Evolutionary conservation across 2,329 filamentous ascomycete genomes (phyloP), one percentile per base, ranked within the genome.

Genomic region (Pseudohalonectria lignicola): DNA sequence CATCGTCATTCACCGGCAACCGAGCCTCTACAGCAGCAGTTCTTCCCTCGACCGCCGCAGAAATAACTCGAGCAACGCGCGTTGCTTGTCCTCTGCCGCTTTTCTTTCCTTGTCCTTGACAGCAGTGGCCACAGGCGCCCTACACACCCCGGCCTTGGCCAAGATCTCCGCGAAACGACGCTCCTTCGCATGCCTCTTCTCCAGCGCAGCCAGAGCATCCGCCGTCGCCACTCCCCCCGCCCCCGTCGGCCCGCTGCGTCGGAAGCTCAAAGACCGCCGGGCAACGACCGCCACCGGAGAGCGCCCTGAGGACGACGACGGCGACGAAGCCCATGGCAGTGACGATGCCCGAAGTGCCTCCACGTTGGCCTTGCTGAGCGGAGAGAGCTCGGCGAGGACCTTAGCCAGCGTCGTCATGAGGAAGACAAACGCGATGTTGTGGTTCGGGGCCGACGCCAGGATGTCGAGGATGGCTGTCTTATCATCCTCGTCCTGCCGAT

Each of bases 391-490:
- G 1, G 61, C 54, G 2, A 67, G 61, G 2, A 74, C 60, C 4
- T 67, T 64, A 2, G 67, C 61, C 1, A 95, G 67, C 59, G 87
- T 88, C 8, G 84, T 79, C 0, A 82, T 86, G 13, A 95, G 63
- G 46, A 95, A 87, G 2, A 94, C 83, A 51, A 95, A 94, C 0
- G 83, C 82, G 39, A 94, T 88, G 53, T 86, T 92, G 59, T 94
- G 82, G 36, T 81, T 80, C 0, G 86, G 83, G 0, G 76, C 71
- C 2, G 72, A 65, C 0, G 81, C 73, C 2, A 95, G 69, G 2
- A 81, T 71, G 47, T 95, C 88, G 5, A 94, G 73, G 2, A 92
- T 56, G 3, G 60, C 52, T 0, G 58, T 59, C 51, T 72, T 75
- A 47, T 65, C 60, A 28, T 71, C 60, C 16, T 71, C 61, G 11